Percentiles rank a stretch among this genome's conserved stretches.
Evolutionary conservation across 371 early-diverging fungal genomes (phyloP).

Genomic region (Dinochytrium kinnereticum): DNA sequence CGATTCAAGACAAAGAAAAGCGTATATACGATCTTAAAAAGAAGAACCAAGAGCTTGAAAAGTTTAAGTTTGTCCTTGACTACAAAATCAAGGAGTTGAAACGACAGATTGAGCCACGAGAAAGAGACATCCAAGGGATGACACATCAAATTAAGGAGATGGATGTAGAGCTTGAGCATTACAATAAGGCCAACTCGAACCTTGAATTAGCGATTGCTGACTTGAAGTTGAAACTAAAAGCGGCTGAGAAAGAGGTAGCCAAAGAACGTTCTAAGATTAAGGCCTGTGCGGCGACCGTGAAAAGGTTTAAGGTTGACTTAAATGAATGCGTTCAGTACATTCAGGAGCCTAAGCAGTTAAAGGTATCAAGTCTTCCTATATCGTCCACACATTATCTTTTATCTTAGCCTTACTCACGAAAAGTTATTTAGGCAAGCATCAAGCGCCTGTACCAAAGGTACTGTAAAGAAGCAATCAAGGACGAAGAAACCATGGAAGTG

Average conservation of each 20-base stretch:
- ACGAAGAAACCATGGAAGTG: constrained; percentile 40
- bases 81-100: constrained; percentile 65
- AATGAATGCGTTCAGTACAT: constrained; percentile 53
- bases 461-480: constrained; percentile 47
- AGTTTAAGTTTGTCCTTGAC: constrained; percentile 67
- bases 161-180: constrained; percentile 61
- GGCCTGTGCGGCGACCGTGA: constrained; percentile 40
- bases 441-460: constrained; percentile 59
- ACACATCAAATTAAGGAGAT: constrained; percentile 62
- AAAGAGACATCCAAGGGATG: constrained; percentile 61
- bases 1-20: constrained; percentile 64
- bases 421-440: constrained; percentile 42
- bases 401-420: not conserved
- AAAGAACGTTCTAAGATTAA: constrained; percentile 45
- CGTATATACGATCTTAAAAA: constrained; percentile 63
- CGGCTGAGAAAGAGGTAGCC: constrained; percentile 58
- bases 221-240: constrained; percentile 57
- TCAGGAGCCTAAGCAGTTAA: constrained; percentile 58
- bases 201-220: constrained; percentile 57
- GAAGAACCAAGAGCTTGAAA: constrained; percentile 68
- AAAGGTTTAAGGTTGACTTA: constrained; percentile 58
- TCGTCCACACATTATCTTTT: constrained; percentile 10
- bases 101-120: constrained; percentile 63
- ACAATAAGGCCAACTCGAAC: constrained; percentile 51
- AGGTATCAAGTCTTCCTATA: too few species aligned